These are phyloP conservation scores for Cytospora paraplurivora DNA, from an alignment of 2,329 filamentous ascomycete species.

Conservation along the genomic window DNA sequence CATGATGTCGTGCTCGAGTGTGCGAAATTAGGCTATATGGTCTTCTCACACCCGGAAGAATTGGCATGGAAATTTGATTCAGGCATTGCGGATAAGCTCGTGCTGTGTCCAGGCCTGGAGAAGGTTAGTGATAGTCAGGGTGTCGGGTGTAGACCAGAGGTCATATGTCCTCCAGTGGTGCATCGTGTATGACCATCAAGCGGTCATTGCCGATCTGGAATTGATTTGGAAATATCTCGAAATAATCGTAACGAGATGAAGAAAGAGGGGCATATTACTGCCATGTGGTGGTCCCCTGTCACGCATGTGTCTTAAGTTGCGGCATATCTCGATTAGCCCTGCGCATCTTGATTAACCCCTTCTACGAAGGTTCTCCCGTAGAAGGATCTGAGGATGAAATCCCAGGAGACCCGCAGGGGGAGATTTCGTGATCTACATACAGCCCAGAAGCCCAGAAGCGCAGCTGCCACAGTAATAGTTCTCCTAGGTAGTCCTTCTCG, in stretches of 20 bases:
- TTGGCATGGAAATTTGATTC: constrained; percentile 7
- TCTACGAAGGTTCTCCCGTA: not conserved
- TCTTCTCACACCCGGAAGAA: constrained; percentile 47
- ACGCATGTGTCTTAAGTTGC: not conserved
- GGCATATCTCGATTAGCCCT: not conserved
- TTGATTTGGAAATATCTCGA: not conserved
- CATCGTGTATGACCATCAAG: constrained; percentile 16
- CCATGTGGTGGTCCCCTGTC: not conserved
- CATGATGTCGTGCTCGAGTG: constrained; percentile 44
- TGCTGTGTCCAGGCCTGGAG: constrained; percentile 23
- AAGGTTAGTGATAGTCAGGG: constrained; percentile 24
- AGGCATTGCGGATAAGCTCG: not conserved
- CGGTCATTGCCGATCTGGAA: not conserved
- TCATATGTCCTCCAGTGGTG: constrained; percentile 16
- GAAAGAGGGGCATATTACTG: not conserved
- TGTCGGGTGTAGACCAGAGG: constrained; percentile 15
- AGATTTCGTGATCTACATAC: not conserved
- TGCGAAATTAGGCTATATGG: constrained; percentile 44
- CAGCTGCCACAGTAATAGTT: constrained; percentile 6
- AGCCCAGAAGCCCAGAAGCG: constrained; percentile 4
- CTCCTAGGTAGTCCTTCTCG: constrained; percentile 4
- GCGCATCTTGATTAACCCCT: not conserved
- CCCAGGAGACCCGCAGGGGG: not conserved
- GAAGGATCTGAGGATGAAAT: not conserved
- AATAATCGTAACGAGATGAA: not conserved